Base-by-base conservation (phyloP, 306 rosid species). In the Abrus precatorius region DNA sequence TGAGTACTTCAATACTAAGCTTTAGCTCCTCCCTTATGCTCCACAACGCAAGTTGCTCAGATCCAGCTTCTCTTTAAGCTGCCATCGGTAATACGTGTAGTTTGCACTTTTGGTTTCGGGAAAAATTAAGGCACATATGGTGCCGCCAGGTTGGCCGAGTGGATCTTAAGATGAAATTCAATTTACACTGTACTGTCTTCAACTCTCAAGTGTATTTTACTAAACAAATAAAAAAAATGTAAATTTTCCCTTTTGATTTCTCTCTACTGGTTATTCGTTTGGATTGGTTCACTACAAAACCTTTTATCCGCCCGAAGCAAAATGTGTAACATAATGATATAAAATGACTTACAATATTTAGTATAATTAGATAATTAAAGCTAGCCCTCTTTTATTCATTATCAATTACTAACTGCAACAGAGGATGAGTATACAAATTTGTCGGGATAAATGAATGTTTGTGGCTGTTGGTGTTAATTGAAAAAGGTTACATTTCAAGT, bases 1-100 rank as follows among this genome's bases (percentile, higher is more conserved):
- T 44, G 27, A 53, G 43, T 59, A 54, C 85, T 5, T 81, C 85
- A 3, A 55, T 8, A 9, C 20, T 81, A 5, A 5, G 45, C 50
- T 73, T 64, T 27, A 43, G 69, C 62, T 9, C 38, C 1, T 72
- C 79, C 27, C 74, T 80, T 13, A 3, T 38, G 8, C 65, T 34
- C 30, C 73, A 34, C 0, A 50, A 61, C 11, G 12, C 12, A 61
- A 80, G 9, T 1, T 80, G 84, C 30, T 62, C 84, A 13, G 34
- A 44, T 57, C 41, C 33, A 29, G 13, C 55, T 6, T 72, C 61
- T 55, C 33, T 54, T 54, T 54, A 52, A n/a, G 7, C 28, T 13
- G 7, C 0, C 28, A 11, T 11, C 28, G 12, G 13, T 49, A 4
- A n/a, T 52, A n/a, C 5, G 5, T n/a, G 57, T 14, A 52, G 20